These are phyloP conservation scores for Cladophialophora exuberans DNA, from an alignment of 2,329 filamentous ascomycete genomes.

Conservation along the genomic window DNA sequence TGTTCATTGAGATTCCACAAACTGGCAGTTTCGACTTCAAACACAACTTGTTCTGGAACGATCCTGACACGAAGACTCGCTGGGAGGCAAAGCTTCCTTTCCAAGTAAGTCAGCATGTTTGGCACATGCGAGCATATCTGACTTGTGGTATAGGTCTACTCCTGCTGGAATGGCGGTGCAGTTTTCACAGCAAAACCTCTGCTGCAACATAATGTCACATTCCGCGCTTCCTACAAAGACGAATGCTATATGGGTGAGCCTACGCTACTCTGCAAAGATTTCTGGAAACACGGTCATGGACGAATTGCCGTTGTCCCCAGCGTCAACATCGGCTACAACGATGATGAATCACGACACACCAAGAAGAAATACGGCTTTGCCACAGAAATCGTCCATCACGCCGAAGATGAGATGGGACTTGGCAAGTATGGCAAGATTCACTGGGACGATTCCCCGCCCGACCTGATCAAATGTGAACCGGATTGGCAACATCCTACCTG, in stretches of 20 bases:
- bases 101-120: slow-evolving; percentile 41
- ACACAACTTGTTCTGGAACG: slow-evolving; percentile 59
- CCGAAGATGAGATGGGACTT: slow-evolving; percentile 18
- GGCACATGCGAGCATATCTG: too few relatives aligned
- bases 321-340: slow-evolving; percentile 60
- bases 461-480: slow-evolving; percentile 30
- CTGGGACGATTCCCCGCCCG: slow-evolving; percentile 32
- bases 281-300: slow-evolving; percentile 56
- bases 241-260: slow-evolving; percentile 62
- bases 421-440: slow-evolving; percentile 15
- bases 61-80: slow-evolving; percentile 41
- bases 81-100: slow-evolving; percentile 50
- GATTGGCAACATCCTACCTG: slow-evolving; percentile 10
- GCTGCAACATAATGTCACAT: slow-evolving; percentile 48
- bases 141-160: slow-evolving; percentile 47
- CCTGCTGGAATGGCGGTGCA: slow-evolving; percentile 64
- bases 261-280: slow-evolving; percentile 59
- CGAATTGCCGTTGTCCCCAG: slow-evolving; percentile 61
- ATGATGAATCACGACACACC: slow-evolving; percentile 49
- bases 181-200: slow-evolving; percentile 55
- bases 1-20: slow-evolving; percentile 58
- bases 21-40: slow-evolving; percentile 55
- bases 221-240: slow-evolving; percentile 44
- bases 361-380: slow-evolving; percentile 58
- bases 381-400: slow-evolving; percentile 14